Evolutionary conservation across 768 basidiomycete genomes (phyloP).

Genomic region (Rhodotorula graminis): DNA sequence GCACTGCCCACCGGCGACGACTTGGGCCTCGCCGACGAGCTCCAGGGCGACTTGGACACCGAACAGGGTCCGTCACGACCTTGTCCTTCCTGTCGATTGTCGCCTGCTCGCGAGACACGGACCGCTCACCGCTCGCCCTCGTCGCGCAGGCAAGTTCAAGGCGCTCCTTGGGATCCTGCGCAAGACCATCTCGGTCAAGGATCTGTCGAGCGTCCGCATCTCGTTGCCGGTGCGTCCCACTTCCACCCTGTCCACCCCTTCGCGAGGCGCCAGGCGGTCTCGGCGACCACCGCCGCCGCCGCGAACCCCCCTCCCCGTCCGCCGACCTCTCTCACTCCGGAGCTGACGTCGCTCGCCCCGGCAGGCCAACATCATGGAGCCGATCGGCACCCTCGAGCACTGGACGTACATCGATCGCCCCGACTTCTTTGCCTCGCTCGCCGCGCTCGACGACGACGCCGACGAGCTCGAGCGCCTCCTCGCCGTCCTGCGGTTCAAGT

Average conservation of each 20-base stretch:
- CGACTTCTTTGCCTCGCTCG: constrained; percentile 41
- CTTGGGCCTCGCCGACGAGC: background rate
- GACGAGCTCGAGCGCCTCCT: constrained; percentile 76
- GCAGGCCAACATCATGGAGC: constrained; percentile 30
- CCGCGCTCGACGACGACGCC: constrained; percentile 21
- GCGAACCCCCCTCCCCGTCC: too few species aligned
- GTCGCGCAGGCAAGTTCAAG: background rate
- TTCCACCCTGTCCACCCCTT: too few species aligned
- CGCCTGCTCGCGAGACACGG: too few species aligned
- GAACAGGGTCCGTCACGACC: background rate
- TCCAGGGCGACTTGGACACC: background rate
- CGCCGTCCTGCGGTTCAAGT: constrained; percentile 62
- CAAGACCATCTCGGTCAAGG: constrained; percentile 41
- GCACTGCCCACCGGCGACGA: background rate
- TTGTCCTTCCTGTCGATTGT: too few species aligned
- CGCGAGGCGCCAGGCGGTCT: too few species aligned
- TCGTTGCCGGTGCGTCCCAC: constrained; percentile 25
- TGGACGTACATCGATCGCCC: constrained; percentile 41
- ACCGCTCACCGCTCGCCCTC: too few species aligned
- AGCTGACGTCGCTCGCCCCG: background rate
- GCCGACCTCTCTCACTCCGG: too few species aligned
- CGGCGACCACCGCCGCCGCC: too few species aligned
- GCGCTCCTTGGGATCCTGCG: constrained; percentile 37
- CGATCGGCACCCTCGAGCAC: constrained; percentile 39
- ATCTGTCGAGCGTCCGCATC: constrained; percentile 37